Base-by-base conservation (phyloP, 495 filamentous ascomycete species). In the Pseudevernia furfuracea region DNA sequence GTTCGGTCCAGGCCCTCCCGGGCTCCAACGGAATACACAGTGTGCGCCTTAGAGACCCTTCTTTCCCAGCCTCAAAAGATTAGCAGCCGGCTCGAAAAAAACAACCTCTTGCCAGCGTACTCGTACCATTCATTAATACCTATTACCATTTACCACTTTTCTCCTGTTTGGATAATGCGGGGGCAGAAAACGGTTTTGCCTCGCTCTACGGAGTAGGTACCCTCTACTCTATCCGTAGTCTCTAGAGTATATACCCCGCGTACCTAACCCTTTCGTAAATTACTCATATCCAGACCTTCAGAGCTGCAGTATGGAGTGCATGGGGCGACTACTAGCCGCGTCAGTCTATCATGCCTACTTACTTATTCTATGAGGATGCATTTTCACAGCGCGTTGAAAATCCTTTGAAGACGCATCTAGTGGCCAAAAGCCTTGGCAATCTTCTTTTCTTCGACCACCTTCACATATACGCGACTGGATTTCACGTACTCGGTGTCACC, bases 321-420 rank as follows among this genome's bases (percentile, higher is more conserved):
- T 23, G 7, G 14, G 46, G 46, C 25, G 23, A 25, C 23, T 28
- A 17, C 46, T 53, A 53, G 49, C 49, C 49, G 49, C 49, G 15
- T 32, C 49, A 30, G 25, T 53, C 49, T 53, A 53, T 53, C 49
- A 53, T 53, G 23, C n/a, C n/a, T n/a, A n/a, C n/a, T n/a, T 12
- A 1, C 4, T n/a, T n/a, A 49, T 3, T 14, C 46, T 4, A 30
- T 53, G 11, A 28, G 25, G 8, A 52, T 30, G 3, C 2, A 28
- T 15, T 2, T 49, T 49, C 23, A 28, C n/a, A 15, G 28, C 10
- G 28, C 46, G 46, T 49, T 49, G 11, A 28, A 4, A 14, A 53
- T 53, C 49, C 49, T 30, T 19, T 30, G 15, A 53, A 3, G 6
- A 32, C 49, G 52, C 52, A 55, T 32, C 52, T 34, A 21, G n/a